These are phyloP conservation scores for Echium plantagineum DNA, from an alignment of 257 asterid genomes.

Conservation along the genomic window DNA sequence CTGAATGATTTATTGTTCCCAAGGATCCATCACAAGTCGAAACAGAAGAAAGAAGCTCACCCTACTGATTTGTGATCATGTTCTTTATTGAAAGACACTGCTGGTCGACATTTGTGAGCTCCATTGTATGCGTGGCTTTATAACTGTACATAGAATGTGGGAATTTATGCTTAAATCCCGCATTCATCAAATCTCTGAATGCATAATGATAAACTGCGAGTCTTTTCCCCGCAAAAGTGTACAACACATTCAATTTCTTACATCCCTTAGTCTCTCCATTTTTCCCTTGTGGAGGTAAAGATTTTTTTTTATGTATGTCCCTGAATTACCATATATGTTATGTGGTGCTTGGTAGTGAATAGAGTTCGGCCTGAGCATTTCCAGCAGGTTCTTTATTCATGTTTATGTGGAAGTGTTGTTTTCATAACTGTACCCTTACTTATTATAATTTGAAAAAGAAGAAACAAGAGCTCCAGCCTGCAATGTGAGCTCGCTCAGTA, in stretches of 20 bases:
- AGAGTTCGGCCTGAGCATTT: no score
- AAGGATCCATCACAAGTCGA: slow-evolving; percentile 46
- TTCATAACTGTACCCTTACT: no score
- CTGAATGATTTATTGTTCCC: slow-evolving; percentile 69
- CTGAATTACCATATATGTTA: no score
- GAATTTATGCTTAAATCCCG: slow-evolving; percentile 13
- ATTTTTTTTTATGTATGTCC: no score
- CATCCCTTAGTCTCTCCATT: neutral
- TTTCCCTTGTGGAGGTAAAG: neutral
- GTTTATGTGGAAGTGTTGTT: no score
- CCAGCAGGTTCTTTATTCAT: no score
- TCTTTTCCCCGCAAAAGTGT: no score
- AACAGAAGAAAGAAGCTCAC: slow-evolving; percentile 73
- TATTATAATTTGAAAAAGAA: no score
- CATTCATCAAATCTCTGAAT: slow-evolving; percentile 5
- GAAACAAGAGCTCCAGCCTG: no score
- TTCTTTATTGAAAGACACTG: neutral
- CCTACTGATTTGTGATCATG: slow-evolving; percentile 54
- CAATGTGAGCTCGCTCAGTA: no score
- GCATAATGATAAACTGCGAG: neutral
- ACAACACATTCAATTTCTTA: neutral
- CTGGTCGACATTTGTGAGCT: slow-evolving; percentile 12
- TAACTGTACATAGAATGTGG: slow-evolving; percentile 35
- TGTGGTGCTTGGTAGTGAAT: no score
- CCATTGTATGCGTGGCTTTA: slow-evolving; percentile 15